Evolutionary conservation across 2,329 filamentous ascomycete species (phyloP).

Genomic region (Colletotrichum destructivum): DNA sequence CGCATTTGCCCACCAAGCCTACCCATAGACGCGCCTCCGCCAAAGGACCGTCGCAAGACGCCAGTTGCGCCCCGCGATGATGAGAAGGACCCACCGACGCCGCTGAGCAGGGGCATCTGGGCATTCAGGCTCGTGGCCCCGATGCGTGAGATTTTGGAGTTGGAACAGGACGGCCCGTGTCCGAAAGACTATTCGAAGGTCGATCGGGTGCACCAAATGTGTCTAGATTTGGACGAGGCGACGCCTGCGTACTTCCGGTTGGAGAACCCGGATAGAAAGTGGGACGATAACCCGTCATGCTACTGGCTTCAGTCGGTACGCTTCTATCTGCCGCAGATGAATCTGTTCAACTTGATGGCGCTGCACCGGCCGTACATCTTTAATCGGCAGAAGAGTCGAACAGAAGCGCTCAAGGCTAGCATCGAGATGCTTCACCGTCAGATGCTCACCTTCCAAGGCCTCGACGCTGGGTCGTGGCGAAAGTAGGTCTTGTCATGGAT

Average conservation of each 20-base stretch:
- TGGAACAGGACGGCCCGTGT: constrained; percentile 70
- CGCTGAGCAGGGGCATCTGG: constrained; percentile 69
- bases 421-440: constrained; percentile 70
- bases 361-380: constrained; percentile 76
- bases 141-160: constrained; percentile 67
- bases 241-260: constrained; percentile 69
- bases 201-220: constrained; percentile 67
- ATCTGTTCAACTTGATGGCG: constrained; percentile 70
- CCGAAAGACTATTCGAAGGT: constrained; percentile 69
- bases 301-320: constrained; percentile 66
- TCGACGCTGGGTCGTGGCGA: constrained; percentile 66
- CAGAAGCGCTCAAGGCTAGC: constrained; percentile 69
- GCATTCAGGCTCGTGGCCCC: constrained; percentile 63
- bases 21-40: constrained; percentile 68
- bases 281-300: constrained; percentile 67
- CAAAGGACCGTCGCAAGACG: constrained; percentile 62
- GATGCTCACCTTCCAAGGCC: constrained; percentile 62
- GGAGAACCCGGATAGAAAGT: constrained; percentile 70
- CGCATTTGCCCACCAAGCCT: constrained; percentile 62
- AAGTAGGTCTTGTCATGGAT: constrained; percentile 48
- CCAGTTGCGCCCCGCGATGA: constrained; percentile 64
- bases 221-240: constrained; percentile 62
- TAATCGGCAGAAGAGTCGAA: constrained; percentile 67
- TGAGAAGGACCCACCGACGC: constrained; percentile 67
- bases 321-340: constrained; percentile 61